Evolutionary conservation across 768 basidiomycete genomes (phyloP).

Genomic region (Serendipita vermifera): DNA sequence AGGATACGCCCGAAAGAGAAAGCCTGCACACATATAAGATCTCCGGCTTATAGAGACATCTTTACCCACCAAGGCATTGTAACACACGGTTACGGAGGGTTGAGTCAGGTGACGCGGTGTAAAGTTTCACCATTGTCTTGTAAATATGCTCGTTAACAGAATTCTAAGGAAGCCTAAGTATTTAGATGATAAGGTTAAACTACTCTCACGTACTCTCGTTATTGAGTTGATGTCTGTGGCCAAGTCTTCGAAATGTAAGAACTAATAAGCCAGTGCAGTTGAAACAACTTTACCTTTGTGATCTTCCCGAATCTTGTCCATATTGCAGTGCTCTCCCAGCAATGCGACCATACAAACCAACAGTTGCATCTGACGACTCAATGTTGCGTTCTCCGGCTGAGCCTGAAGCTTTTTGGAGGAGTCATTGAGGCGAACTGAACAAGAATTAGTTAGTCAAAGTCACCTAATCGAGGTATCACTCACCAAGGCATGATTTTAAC

Average conservation of each 20-base stretch:
- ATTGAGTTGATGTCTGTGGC: slow-evolving; percentile 45
- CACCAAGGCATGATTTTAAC: slow-evolving; percentile 76
- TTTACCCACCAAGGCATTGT: slow-evolving; percentile 71
- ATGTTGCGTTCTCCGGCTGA: slow-evolving; percentile 28
- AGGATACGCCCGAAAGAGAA: slow-evolving; percentile 84
- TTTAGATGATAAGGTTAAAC: background rate
- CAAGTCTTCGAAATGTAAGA: slow-evolving; percentile 31
- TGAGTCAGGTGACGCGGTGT: slow-evolving; percentile 48
- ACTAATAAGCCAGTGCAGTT: background rate
- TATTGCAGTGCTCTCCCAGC: slow-evolving; percentile 79
- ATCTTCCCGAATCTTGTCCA: slow-evolving; percentile 60
- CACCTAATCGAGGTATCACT: slow-evolving; percentile 15
- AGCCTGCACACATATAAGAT: slow-evolving; percentile 39
- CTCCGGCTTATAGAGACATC: background rate
- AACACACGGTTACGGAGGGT: slow-evolving; percentile 58
- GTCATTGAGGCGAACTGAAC: slow-evolving; percentile 49
- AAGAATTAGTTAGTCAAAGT: background rate
- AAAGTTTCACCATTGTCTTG: slow-evolving; percentile 51
- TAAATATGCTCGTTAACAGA: slow-evolving; percentile 80
- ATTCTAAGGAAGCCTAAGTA: slow-evolving; percentile 28
- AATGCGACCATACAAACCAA: slow-evolving; percentile 76
- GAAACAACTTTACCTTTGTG: slow-evolving; percentile 37
- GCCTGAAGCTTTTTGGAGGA: slow-evolving; percentile 33
- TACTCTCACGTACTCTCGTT: slow-evolving; percentile 36
- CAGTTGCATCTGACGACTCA: slow-evolving; percentile 33